Evolutionary conservation across 371 early-diverging fungal species (phyloP), one percentile per base, ranked within the genome.

Genomic region (Mucor lusitanicus): DNA sequence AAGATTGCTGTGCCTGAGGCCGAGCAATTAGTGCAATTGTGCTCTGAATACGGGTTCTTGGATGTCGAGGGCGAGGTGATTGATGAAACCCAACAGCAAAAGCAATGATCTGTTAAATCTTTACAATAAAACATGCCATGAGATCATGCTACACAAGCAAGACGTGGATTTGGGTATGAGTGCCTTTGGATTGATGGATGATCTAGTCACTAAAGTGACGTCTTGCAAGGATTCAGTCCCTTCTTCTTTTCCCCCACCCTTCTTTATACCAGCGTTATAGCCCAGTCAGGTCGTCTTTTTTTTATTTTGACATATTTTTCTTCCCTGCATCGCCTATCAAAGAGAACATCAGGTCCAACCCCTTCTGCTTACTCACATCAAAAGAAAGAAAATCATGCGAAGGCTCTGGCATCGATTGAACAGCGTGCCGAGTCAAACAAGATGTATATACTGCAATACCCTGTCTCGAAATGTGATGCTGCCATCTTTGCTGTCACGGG

Each of bases 21-120:
- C 2, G 95, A 95, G 73, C 73, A 80, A 19, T 74, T 91, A 7
- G 81, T 94, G 27, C 75, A 87, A n/a, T 78, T 89, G 17, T 93
- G 94, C 65, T 88, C 88, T 28, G 79, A 90, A 30, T 90, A 88
- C 65, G 89, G 88, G n/a, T 92, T 94, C 61, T 75, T 94, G 63
- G 80, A 84, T 68, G 80, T 90, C 7, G 88, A 84, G 60, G 85
- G 84, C 17, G 81, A 84, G 46, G 84, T 85, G 3, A 80, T 87
- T 59, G 87, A 88, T 66, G 70, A 71, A 53, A 78, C 81, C 32
- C 64, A 65, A 56, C 46, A 55, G 19, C 44, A 66, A 54, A 32
- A 71, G 23, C 40, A 28, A 46, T 55, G 7, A 32, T 53, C 7
- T 53, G 21, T 27, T 27, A 28, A n/a, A 21, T 37, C 13, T 13